Evolutionary conservation across 1,139 yeast genomes (phyloP).

Genomic region (Citeromyces siamensis): DNA sequence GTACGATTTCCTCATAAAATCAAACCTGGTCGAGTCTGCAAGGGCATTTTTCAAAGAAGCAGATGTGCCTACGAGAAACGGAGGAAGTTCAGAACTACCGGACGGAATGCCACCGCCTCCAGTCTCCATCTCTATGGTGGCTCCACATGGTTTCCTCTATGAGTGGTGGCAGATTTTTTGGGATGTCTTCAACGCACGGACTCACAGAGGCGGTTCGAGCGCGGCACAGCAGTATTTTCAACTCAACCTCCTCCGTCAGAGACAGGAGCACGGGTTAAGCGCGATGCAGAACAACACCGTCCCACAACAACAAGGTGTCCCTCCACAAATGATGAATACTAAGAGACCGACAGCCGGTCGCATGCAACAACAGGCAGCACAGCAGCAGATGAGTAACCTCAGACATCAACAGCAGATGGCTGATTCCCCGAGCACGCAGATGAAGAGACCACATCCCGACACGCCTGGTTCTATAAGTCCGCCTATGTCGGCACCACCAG

Average conservation of each 20-base stretch:
- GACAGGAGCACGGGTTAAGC: slow-evolving; percentile 41
- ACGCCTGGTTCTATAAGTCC: slow-evolving; percentile 3
- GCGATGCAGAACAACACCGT: slow-evolving; percentile 22
- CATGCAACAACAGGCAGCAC: slow-evolving; percentile 10
- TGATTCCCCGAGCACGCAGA: slow-evolving; percentile 3
- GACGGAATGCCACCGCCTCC: slow-evolving; percentile 23
- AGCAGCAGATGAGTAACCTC: slow-evolving; percentile 15
- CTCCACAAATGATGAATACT: slow-evolving; percentile 9
- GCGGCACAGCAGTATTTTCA: slow-evolving; percentile 66
- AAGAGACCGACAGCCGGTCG: slow-evolving; percentile 6
- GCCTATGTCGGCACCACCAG: slow-evolving; percentile 1
- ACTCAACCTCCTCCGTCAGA: slow-evolving; percentile 51
- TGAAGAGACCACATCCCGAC: slow-evolving; percentile 7
- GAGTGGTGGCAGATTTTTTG: slow-evolving; percentile 98
- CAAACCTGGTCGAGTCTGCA: slow-evolving; percentile 63
- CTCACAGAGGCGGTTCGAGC: slow-evolving; percentile 46
- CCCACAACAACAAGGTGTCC: slow-evolving; percentile 8
- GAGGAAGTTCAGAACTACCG: not conserved
- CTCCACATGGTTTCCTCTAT: slow-evolving; percentile 76
- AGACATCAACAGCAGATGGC: slow-evolving; percentile 12
- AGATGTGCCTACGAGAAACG: slow-evolving; percentile 27
- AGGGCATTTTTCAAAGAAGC: slow-evolving; percentile 64
- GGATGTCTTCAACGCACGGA: slow-evolving; percentile 83
- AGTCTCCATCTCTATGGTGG: slow-evolving; percentile 48
- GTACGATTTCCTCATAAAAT: slow-evolving; percentile 74